A percentile compares a stretch with the other conserved stretches of the same genome.
phyloP scores from a whole-genome alignment of 257 asterid genomes.

The Schizonepeta tenuifolia region DNA sequence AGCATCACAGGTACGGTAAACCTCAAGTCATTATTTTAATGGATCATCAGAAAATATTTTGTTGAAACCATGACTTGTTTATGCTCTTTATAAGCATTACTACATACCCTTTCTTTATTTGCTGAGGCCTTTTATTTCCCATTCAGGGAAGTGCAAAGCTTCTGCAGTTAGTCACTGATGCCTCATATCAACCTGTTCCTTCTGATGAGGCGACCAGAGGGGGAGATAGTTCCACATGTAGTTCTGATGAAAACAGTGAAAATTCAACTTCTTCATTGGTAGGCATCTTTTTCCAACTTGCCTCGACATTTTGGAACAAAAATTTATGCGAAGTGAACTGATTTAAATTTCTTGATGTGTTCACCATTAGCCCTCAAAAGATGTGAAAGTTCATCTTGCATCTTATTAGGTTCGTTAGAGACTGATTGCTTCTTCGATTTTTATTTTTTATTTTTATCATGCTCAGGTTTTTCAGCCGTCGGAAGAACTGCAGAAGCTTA shows the following conservation, averaged over 20 bases:
- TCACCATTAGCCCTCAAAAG: background rate
- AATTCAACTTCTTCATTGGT: slow-evolving; percentile 54
- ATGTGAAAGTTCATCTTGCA: background rate
- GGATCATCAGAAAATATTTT: background rate
- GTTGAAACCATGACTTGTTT: background rate
- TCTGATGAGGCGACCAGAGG: slow-evolving; percentile 40
- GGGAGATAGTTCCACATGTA: slow-evolving; percentile 25
- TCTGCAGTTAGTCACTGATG: slow-evolving; percentile 69
- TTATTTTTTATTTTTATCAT: too few species aligned
- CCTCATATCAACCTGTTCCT: slow-evolving; percentile 43
- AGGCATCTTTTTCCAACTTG: slow-evolving; percentile 23
- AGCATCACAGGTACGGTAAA: slow-evolving; percentile 80
- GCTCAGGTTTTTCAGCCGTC: slow-evolving; percentile 69
- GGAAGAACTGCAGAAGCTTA: slow-evolving; percentile 66
- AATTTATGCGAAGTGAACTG: background rate
- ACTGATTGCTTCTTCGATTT: background rate
- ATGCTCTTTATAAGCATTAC: slow-evolving; percentile 1
- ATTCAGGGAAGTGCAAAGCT: slow-evolving; percentile 92
- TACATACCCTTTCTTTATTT: background rate
- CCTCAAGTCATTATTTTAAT: slow-evolving; percentile 7
- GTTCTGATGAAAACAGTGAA: slow-evolving; percentile 38
- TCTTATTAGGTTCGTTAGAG: background rate
- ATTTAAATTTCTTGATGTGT: background rate
- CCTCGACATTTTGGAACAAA: background rate
- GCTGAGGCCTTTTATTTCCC: slow-evolving; percentile 18